A percentile compares a stretch with the other conserved stretches of the same genome.
These are phyloP conservation scores for Penicillium sp. DNA, from an alignment of 2,329 filamentous ascomycete genomes.

Conservation along the genomic window DNA sequence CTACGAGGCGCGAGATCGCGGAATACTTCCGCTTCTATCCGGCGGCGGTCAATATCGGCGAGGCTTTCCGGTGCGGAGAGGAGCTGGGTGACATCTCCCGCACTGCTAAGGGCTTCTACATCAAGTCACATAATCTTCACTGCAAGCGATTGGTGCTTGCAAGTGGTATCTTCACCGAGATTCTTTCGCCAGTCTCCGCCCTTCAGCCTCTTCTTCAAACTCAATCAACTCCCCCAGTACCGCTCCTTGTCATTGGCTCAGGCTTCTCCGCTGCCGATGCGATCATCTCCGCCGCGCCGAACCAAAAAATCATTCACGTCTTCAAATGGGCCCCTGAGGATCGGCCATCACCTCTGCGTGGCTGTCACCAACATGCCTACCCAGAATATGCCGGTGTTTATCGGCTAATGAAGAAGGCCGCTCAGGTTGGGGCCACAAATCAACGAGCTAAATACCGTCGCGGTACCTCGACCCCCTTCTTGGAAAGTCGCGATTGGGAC, in stretches of 20 bases:
- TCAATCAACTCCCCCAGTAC: conserved; percentile 28
- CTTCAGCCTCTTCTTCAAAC: conserved; percentile 48
- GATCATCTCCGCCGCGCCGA: conserved; percentile 51
- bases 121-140: conserved; percentile 52
- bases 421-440: conserved; percentile 20
- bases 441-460: conserved; percentile 30
- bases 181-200: conserved; percentile 52
- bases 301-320: conserved; percentile 55
- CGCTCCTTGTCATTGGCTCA: conserved; percentile 59
- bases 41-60: conserved; percentile 51
- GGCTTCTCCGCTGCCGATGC: conserved; percentile 63
- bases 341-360: conserved; percentile 56
- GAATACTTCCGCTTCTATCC: conserved; percentile 58
- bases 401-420: conserved; percentile 58
- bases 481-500: conserved; percentile 51
- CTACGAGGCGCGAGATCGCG: conserved; percentile 55
- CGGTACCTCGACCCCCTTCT: conserved; percentile 47
- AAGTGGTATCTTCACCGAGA: conserved; percentile 58
- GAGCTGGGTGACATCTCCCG: conserved; percentile 47
- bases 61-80: conserved; percentile 46
- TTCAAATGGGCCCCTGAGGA: conserved; percentile 60
- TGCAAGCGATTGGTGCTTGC: conserved; percentile 60
- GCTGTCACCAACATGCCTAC: conserved; percentile 61
- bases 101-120: conserved; percentile 48
- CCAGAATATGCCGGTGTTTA: conserved; percentile 63